Conservation (phyloP, 2,329 filamentous ascomycete genomes). For the Capronia coronata region DNA sequence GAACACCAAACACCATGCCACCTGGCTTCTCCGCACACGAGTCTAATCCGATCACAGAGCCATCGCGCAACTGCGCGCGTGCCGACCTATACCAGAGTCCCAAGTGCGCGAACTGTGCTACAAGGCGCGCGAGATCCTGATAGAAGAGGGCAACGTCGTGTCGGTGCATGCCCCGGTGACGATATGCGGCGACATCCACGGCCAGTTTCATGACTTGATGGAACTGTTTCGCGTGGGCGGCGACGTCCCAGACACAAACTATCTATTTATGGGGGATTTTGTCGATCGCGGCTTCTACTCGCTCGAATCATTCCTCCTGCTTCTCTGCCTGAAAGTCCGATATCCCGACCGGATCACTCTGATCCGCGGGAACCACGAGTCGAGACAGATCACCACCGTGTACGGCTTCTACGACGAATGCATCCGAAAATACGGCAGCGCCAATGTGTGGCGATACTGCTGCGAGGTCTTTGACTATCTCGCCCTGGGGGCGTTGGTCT, state of each 20-base stretch:
- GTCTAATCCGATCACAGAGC: slow-evolving; percentile 52
- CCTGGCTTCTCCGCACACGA: slow-evolving; percentile 1
- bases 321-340: slow-evolving; percentile 92
- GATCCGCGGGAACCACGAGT: slow-evolving; percentile 92
- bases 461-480: slow-evolving; percentile 98
- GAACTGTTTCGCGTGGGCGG: slow-evolving; percentile 90
- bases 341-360: slow-evolving; percentile 96
- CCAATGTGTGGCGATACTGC: slow-evolving; percentile 95
- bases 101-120: slow-evolving; percentile 96
- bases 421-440: slow-evolving; percentile 88
- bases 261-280: slow-evolving; percentile 97
- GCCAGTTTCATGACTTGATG: slow-evolving; percentile 95
- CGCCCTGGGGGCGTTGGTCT: slow-evolving; percentile 77
- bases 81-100: slow-evolving; percentile 87
- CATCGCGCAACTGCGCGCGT: slow-evolving; percentile 90
- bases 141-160: slow-evolving; percentile 96
- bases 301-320: slow-evolving; percentile 89
- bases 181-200: slow-evolving; percentile 95
- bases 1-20: not conserved
- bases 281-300: slow-evolving; percentile 98
- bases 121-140: slow-evolving; percentile 89
- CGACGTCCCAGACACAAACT: slow-evolving; percentile 91
- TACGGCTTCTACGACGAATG: slow-evolving; percentile 99
- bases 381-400: slow-evolving; percentile 91
- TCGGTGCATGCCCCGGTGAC: slow-evolving; percentile 92